Conservation (phyloP, 768 basidiomycete genomes). For the Leucogyrophana mollusca region DNA sequence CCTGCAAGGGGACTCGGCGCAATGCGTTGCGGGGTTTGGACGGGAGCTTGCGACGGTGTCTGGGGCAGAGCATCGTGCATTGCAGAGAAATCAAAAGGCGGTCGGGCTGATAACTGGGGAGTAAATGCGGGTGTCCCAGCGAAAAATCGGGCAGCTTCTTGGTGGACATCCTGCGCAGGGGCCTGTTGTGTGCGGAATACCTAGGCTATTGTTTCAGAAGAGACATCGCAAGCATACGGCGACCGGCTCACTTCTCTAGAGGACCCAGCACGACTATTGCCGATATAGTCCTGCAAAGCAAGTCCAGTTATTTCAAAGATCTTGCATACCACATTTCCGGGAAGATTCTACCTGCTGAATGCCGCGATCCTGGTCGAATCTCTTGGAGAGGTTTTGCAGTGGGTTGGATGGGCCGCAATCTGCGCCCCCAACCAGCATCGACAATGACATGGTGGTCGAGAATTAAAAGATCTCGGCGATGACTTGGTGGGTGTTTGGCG, state of each 20-base stretch:
- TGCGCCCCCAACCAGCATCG: conserved; percentile 71
- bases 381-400: conserved; percentile 74
- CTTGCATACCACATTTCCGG: not conserved
- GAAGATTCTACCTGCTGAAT: conserved; percentile 63
- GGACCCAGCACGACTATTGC: conserved; percentile 55
- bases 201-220: conserved; percentile 30
- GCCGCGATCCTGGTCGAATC: conserved; percentile 77
- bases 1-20: conserved; percentile 26
- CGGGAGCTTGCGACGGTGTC: conserved; percentile 8
- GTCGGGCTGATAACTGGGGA: conserved; percentile 33
- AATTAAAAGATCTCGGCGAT: not conserved
- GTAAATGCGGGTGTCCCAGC: conserved; percentile 26
- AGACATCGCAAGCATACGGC: conserved; percentile 2
- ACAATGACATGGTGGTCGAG: conserved; percentile 61
- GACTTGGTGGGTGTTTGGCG: too few species aligned
- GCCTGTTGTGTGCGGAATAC: conserved; percentile 57
- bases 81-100: conserved; percentile 60
- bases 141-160: conserved; percentile 76
- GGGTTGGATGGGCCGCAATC: conserved; percentile 89
- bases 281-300: conserved; percentile 63
- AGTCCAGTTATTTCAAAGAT: conserved; percentile 1
- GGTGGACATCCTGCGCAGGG: conserved; percentile 42
- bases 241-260: conserved; percentile 64
- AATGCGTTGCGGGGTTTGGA: conserved; percentile 11
- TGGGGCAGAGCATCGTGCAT: conserved; percentile 43